Percentiles rank a stretch among this genome's conserved stretches.
Evolutionary conservation across 345 rosid genomes (phyloP).

Genomic region (Eutrema heterophyllum): DNA sequence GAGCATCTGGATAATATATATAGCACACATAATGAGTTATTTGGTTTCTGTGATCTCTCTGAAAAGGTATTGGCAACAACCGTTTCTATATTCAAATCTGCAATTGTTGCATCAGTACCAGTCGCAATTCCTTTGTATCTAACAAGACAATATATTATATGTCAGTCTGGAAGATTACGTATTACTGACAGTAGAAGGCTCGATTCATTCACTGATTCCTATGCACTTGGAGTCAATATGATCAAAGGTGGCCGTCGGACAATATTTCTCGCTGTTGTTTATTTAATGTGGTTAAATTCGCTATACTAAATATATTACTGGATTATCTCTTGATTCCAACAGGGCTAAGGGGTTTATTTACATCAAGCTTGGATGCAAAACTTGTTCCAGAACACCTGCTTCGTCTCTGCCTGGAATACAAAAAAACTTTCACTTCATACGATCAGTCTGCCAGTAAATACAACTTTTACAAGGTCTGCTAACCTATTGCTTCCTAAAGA

Average conservation of each 20-base stretch:
- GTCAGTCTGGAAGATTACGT: conserved; percentile 56
- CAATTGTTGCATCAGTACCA: conserved; percentile 4
- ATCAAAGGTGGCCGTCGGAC: conserved; percentile 51
- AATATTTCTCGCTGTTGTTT: conserved; percentile 2
- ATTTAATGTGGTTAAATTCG: background rate
- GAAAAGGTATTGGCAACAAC: conserved; percentile 38
- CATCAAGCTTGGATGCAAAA: conserved; percentile 65
- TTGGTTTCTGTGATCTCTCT: conserved; percentile 73
- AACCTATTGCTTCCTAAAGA: conserved; percentile 3
- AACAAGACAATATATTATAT: conserved; percentile 16
- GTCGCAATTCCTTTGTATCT: conserved; percentile 9
- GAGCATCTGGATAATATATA: conserved; percentile 54
- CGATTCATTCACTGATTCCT: conserved; percentile 59
- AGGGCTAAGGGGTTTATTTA: conserved; percentile 59
- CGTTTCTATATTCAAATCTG: background rate
- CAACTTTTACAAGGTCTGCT: conserved; percentile 87
- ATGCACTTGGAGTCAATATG: conserved; percentile 63
- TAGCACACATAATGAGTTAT: conserved; percentile 60
- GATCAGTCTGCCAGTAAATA: conserved; percentile 39
- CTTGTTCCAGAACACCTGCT: conserved; percentile 84
- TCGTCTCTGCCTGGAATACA: conserved; percentile 63
- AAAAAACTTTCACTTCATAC: conserved; percentile 37
- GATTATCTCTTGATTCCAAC: conserved; percentile 22
- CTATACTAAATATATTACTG: conserved; percentile 5
- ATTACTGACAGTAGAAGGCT: conserved; percentile 53